Conservation (phyloP, 331 rosid species). For the Dryas integrifolia region DNA sequence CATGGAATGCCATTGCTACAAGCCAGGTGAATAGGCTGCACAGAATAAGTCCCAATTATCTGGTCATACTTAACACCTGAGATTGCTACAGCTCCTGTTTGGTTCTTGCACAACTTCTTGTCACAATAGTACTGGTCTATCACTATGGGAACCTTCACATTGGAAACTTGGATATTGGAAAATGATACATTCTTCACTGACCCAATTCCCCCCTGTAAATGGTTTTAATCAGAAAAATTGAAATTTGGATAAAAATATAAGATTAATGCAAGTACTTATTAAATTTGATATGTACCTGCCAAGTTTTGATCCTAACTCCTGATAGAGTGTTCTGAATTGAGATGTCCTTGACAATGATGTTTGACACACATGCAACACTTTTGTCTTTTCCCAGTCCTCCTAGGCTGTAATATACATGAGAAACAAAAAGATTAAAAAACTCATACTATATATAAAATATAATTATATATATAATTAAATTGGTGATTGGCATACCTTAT, state of each 20-base stretch:
- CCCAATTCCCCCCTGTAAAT: conserved; percentile 75
- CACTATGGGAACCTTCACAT: conserved; percentile 64
- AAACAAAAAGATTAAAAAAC: neutral
- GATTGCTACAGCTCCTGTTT: conserved; percentile 55
- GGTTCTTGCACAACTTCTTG: conserved; percentile 70
- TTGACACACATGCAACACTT: conserved; percentile 85
- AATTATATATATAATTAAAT: too few species aligned
- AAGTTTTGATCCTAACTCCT: conserved; percentile 91
- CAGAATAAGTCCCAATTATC: conserved; percentile 55
- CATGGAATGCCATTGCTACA: conserved; percentile 79
- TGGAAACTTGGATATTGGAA: conserved; percentile 61
- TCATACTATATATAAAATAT: neutral
- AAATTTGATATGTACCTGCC: conserved; percentile 60
- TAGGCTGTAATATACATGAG: conserved; percentile 38
- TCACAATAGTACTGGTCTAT: conserved; percentile 92
- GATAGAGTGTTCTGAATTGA: conserved; percentile 66
- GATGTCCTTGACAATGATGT: conserved; percentile 59
- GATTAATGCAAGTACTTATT: neutral
- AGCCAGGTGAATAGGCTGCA: conserved; percentile 68
- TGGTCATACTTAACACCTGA: conserved; percentile 57
- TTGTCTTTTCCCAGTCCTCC: conserved; percentile 83
- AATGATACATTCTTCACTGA: conserved; percentile 80
- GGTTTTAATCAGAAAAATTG: neutral
- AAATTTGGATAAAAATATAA: too few species aligned
- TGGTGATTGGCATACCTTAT: conserved; percentile 57